Percentiles rank a stretch among this genome's conserved stretches.
phyloP scores from a whole-genome alignment of 805 yeast genomes.

The Yarrowia osloensis region DNA sequence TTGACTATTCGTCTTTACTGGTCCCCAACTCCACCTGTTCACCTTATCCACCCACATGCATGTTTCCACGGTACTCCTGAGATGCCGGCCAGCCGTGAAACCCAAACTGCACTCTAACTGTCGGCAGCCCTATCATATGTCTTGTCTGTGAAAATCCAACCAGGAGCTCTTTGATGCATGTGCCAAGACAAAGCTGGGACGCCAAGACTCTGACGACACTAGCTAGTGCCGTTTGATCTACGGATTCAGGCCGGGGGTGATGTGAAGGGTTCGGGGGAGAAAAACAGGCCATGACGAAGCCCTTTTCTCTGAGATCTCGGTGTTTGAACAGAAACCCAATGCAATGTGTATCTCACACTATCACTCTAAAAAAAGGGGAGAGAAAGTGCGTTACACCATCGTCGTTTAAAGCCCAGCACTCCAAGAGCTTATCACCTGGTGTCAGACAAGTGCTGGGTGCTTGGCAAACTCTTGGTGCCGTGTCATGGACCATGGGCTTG shows the following conservation, averaged over 20 bases:
- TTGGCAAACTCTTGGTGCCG: conserved; percentile 27
- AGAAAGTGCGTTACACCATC: neutral
- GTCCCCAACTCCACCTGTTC: neutral
- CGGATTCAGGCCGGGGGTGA: neutral
- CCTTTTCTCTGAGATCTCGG: neutral
- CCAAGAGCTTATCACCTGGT: neutral
- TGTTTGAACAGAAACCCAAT: neutral
- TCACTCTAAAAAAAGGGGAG: neutral
- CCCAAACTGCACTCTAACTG: neutral
- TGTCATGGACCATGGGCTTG: neutral
- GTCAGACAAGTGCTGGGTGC: neutral
- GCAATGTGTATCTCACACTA: neutral
- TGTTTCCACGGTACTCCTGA: neutral
- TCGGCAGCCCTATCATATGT: neutral
- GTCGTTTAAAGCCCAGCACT: neutral
- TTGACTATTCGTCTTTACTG: neutral
- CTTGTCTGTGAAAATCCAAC: neutral
- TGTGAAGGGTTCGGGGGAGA: neutral
- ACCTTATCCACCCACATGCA: neutral
- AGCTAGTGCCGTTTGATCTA: conserved; percentile 7
- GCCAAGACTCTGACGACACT: conserved; percentile 1
- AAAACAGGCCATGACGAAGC: too few species aligned
- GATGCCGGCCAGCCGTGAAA: neutral
- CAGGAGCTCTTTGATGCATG: neutral
- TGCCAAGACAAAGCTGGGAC: neutral